Evolutionary conservation across 148 eudicot genomes (phyloP).

Genomic region (Oxyria digyna): DNA sequence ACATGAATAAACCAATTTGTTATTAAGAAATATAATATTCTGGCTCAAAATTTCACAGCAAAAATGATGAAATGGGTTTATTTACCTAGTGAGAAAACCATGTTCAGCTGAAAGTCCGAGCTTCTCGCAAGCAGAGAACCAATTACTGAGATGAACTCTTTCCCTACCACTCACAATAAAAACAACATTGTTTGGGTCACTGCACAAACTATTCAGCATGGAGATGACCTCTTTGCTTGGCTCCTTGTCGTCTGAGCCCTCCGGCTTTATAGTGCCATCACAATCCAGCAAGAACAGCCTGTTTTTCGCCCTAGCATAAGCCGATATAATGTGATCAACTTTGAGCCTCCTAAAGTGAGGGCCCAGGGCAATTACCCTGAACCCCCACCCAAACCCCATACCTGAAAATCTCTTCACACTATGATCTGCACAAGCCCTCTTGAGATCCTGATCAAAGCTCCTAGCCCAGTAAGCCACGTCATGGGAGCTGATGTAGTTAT

Average conservation of each 20-base stretch:
- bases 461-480: constrained; percentile 74
- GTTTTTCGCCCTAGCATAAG: constrained; percentile 34
- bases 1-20: background rate
- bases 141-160: constrained; percentile 37
- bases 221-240: constrained; percentile 37
- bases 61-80: background rate
- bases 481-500: constrained; percentile 61
- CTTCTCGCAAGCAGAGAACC: constrained; percentile 55
- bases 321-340: constrained; percentile 40
- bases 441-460: constrained; percentile 68
- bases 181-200: constrained; percentile 56
- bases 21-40: background rate
- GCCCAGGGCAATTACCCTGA: constrained; percentile 54
- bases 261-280: constrained; percentile 67
- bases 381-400: constrained; percentile 62
- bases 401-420: constrained; percentile 69
- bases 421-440: constrained; percentile 72
- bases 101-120: constrained; percentile 79
- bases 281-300: constrained; percentile 62
- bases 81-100: constrained; percentile 60
- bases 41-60: background rate
- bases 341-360: constrained; percentile 63
- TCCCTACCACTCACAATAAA: constrained; percentile 75
- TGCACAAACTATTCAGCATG: constrained; percentile 40
- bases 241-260: constrained; percentile 38